A percentile compares a stretch with the other conserved stretches of the same genome.
Conservation (phyloP, 2,329 filamentous ascomycete species). For the Alternaria angustiovoidea region DNA sequence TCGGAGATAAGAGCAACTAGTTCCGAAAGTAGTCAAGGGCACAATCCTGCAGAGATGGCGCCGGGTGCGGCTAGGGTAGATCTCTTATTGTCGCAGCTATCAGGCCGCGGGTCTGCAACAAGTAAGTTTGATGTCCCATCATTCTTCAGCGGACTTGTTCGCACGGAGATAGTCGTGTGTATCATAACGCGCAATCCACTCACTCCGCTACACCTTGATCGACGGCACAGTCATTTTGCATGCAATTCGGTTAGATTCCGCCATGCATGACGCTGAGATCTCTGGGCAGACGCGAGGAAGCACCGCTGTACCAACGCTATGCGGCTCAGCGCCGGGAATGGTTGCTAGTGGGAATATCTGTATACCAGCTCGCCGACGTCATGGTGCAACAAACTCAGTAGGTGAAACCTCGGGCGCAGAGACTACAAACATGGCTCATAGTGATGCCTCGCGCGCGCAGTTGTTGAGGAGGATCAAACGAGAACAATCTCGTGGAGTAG, state of each 20-base stretch:
- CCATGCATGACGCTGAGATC: constrained; percentile 5
- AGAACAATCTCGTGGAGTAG: background rate
- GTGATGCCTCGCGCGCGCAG: background rate
- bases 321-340: background rate
- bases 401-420: background rate
- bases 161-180: constrained; percentile 15
- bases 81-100: constrained; percentile 3
- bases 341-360: background rate
- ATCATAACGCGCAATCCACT: constrained; percentile 13
- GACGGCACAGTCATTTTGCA: background rate
- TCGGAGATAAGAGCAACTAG: constrained; percentile 25
- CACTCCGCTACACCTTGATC: background rate
- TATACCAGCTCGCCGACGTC: background rate
- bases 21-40: constrained; percentile 20
- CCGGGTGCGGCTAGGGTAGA: constrained; percentile 9
- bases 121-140: background rate
- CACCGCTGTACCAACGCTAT: background rate
- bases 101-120: background rate
- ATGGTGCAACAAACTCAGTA: background rate
- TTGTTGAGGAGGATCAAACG: constrained; percentile 1
- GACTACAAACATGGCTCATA: background rate
- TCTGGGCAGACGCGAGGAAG: background rate
- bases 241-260: background rate
- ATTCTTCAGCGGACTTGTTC: constrained; percentile 25
- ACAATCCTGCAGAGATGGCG: constrained; percentile 13